Evolutionary conservation across 768 basidiomycete genomes (phyloP), one percentile per base, ranked within the genome.

Genomic region (Phlebiopsis flavidoalba): DNA sequence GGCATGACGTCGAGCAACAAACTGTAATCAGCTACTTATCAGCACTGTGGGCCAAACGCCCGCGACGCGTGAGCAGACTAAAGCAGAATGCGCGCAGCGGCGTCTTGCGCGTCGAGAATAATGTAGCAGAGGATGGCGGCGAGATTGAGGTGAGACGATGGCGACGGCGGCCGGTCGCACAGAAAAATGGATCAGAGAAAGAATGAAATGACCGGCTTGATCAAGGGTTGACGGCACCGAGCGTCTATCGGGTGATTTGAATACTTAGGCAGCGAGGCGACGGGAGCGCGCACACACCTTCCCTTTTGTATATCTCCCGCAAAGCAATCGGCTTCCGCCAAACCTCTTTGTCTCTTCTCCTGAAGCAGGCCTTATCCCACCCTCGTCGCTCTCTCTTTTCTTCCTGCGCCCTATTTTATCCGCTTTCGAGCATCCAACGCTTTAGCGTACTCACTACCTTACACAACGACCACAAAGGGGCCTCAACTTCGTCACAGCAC

Each of bases 321-420:
- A n/a, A 53, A 19, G 49, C 15, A 49, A 43, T 43, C 36, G 15
- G 45, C 57, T 48, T 48, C 35, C 48, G 43, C 40, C 40, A n/a
- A n/a, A 31, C 19, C 36, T 36, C 47, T 58, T 53, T 31, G 55
- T 53, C 50, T 56, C 53, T 37, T 53, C 60, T 15, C 40, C 55
- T 47, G 37, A 51, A 50, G 53, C 53, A 61, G 54, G 37, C 55
- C 40, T 57, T 49, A 22, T 59, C 61, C 47, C 50, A 62, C 61
- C 61, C 57, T 62, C 61, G 61, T 62, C 61, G 53, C 61, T 62
- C 61, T 45, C 61, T 62, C 57, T 45, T 49, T 58, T 51, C 58
- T 40, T n/a, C 54, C 54, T 59, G 47, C 50, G 24, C 37, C 37
- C 58, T 51, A 17, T 59, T 43, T 43, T 59, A 31, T 11, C 36